Evolutionary conservation across 108 stramenopile species (phyloP).

Genomic region (Schizochytrium sp.): DNA sequence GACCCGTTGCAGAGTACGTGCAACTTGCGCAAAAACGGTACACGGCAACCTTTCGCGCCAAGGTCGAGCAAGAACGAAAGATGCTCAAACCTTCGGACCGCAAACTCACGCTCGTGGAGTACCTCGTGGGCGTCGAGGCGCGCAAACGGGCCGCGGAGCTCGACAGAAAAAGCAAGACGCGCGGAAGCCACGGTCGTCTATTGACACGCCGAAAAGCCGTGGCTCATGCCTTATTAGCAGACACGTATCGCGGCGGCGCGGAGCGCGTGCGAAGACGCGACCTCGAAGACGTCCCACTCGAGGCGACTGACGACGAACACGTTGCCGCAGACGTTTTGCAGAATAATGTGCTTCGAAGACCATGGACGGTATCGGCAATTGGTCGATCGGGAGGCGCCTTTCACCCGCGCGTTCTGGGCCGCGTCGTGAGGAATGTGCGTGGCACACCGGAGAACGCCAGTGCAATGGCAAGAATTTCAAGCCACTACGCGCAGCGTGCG

Average conservation of each 20-base stretch:
- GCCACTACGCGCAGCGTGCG: not conserved
- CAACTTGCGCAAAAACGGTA: not conserved
- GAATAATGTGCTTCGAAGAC: not conserved
- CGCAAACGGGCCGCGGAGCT: not conserved
- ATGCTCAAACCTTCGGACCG: not conserved
- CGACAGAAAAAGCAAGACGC: not conserved
- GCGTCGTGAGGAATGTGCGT: not conserved
- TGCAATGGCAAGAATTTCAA: not conserved
- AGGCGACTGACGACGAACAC: not conserved
- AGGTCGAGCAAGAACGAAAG: not conserved
- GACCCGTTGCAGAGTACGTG: not conserved
- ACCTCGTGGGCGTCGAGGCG: not conserved
- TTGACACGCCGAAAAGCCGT: not conserved
- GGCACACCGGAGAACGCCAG: not conserved
- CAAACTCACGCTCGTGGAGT: slow-evolving; percentile 8
- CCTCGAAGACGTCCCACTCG: not conserved
- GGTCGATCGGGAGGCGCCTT: not conserved
- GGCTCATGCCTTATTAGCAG: not conserved
- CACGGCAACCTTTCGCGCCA: not conserved
- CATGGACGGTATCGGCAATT: not conserved
- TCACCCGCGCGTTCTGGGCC: not conserved
- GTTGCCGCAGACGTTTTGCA: not conserved
- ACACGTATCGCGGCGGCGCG: not conserved
- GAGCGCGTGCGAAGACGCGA: not conserved
- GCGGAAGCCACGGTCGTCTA: not conserved